These are phyloP conservation scores for Ganoderma leucocontextum DNA, from an alignment of 1,284 basidiomycete genomes.

Conservation along the genomic window DNA sequence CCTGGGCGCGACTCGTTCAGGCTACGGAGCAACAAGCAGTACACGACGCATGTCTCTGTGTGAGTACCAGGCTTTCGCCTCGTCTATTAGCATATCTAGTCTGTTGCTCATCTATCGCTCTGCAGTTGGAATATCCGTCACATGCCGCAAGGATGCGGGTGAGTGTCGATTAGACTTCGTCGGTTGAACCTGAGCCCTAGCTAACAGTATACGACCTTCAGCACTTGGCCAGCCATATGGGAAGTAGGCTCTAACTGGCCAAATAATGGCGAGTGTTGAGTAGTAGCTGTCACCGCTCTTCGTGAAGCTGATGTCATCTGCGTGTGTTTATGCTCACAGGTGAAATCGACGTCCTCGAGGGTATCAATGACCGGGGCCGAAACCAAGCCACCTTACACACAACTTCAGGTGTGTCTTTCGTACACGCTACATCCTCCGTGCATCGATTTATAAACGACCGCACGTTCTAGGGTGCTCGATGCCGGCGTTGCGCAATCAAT, in stretches of 20 bases:
- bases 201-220: not conserved
- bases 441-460: not conserved
- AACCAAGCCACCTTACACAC: constrained; percentile 75
- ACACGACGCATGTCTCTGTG: constrained; percentile 63
- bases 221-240: not conserved
- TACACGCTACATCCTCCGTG: not conserved
- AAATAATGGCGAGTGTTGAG: not conserved
- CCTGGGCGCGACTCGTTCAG: constrained; percentile 70
- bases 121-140: constrained; percentile 62
- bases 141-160: constrained; percentile 75
- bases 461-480: constrained; percentile 62
- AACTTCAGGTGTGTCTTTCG: constrained; percentile 44
- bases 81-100: not conserved
- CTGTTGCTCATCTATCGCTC: not conserved
- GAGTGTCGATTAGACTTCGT: constrained; percentile 35
- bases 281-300: not conserved
- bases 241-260: not conserved
- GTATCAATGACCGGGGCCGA: constrained; percentile 63
- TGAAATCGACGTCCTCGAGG: constrained; percentile 77
- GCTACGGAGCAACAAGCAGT: constrained; percentile 58
- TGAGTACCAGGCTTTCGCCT: constrained; percentile 42
- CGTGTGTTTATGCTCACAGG: constrained; percentile 45
- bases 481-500: constrained; percentile 53
- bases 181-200: too few species aligned
- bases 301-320: not conserved